phyloP scores from a whole-genome alignment of 305 asterid genomes.

The Stenogyne calaminthoides region DNA sequence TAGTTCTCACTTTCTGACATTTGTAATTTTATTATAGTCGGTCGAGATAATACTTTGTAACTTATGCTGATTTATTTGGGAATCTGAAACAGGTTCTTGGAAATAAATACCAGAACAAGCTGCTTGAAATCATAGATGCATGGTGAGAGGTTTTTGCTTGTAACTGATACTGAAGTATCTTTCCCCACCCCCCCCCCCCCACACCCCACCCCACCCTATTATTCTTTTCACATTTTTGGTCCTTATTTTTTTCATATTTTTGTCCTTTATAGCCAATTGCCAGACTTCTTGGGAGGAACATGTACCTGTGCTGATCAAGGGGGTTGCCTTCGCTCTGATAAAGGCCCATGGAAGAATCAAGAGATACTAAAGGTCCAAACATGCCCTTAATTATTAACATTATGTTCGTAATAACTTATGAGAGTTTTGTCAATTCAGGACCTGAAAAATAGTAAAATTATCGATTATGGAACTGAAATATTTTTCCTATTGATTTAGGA shows the following conservation, averaged over 20 bases:
- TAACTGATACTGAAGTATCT: neutral
- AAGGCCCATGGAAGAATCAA: constrained; percentile 98
- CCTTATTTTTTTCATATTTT: too few relatives aligned
- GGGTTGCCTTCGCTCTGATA: constrained; percentile 95
- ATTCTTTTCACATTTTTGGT: constrained; percentile 19
- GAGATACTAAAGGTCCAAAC: constrained; percentile 74
- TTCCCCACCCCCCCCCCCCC: too few relatives aligned
- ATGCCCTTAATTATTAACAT: constrained; percentile 8
- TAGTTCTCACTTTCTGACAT: constrained; percentile 36
- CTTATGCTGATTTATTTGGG: constrained; percentile 29
- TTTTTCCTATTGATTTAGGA: too few relatives aligned
- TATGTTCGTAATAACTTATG: constrained; percentile 18
- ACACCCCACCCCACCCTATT: too few relatives aligned
- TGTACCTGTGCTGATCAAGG: constrained; percentile 89
- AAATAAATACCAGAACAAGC: constrained; percentile 73
- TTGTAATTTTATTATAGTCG: constrained; percentile 11
- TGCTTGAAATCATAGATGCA: constrained; percentile 89
- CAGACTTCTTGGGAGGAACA: constrained; percentile 88
- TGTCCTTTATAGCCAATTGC: constrained; percentile 84
- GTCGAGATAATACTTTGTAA: neutral
- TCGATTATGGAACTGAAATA: too few relatives aligned
- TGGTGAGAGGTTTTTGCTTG: constrained; percentile 51
- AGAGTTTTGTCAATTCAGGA: too few relatives aligned
- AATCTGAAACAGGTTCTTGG: constrained; percentile 75
- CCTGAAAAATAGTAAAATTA: too few relatives aligned